Base-by-base conservation (phyloP, 495 filamentous ascomycete species). In the Astrothelium macrocarpum region DNA sequence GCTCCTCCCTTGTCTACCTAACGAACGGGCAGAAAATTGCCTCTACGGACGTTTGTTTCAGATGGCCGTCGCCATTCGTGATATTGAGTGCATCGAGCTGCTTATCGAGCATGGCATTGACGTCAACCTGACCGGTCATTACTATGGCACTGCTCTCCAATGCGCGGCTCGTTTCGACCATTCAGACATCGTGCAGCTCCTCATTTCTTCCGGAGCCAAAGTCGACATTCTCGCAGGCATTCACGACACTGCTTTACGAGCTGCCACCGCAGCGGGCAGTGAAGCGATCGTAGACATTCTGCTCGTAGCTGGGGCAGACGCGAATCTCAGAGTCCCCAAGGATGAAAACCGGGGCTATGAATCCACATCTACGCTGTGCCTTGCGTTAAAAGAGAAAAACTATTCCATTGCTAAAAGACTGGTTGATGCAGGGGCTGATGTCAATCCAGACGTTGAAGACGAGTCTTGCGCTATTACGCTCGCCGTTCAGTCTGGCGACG, bases 91-190 rank as follows among this genome's bases (percentile, higher is more conserved):
- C 36, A 39, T 39, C 36, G 36, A 39, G 7, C n/a, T 56, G 26
- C 26, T 56, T 10, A 56, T 56, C 7, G n/a, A 56, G 7, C 49
- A n/a, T 9, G 49, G 49, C 7, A 29, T 56, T n/a, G 26, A 56
- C n/a, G 20, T 23, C 49, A 29, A 56, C n/a, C 7, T 23, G n/a
- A 56, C 26, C 7, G n/a, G n/a, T 23, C 20, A 23, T 23, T 56
- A 56, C 26, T 56, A 56, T 29, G 49, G 49, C 7, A 56, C 49
- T 7, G 7, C 49, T 29, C 49, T 56, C 10, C n/a, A 56, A 20
- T 23, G n/a, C n/a, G 49, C 49, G 7, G n/a, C n/a, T 56, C 49
- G 49, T 23, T 56, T 56, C n/a, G 49, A n/a, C n/a, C 49, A 56
- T 29, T 7, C 5, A n/a, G 49, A 56, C 20, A 5, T 56, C 5